A percentile compares a stretch with the other conserved stretches of the same genome.
phyloP scores from a whole-genome alignment of 306 rosid genomes.

The Boehmeria nivea region DNA sequence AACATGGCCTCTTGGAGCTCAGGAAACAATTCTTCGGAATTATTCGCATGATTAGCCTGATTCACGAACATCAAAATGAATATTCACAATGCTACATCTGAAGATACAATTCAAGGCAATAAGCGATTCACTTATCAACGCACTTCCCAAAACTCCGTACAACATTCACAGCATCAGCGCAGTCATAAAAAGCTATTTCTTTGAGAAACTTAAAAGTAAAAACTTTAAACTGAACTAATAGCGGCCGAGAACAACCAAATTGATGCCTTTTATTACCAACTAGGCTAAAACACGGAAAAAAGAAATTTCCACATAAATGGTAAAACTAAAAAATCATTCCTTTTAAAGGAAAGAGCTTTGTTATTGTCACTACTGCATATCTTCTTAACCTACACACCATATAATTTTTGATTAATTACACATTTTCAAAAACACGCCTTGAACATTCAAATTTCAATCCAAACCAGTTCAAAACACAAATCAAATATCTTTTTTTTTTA shows the following conservation, averaged over 20 bases:
- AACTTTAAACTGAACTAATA: background rate
- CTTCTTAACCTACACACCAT: no score
- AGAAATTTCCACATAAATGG: background rate
- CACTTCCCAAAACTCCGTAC: background rate
- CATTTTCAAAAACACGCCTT: no score
- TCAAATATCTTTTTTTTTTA: no score
- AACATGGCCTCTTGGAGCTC: conserved; percentile 65
- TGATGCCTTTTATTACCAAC: no score
- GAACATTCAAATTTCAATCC: background rate
- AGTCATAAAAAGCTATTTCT: background rate
- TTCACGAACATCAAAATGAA: conserved; percentile 21
- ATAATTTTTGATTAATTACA: no score
- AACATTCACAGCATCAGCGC: background rate
- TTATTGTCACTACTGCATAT: no score
- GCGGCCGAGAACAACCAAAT: no score
- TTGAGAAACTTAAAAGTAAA: background rate
- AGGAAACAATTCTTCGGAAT: conserved; percentile 39
- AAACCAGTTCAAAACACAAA: background rate
- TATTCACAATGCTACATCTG: conserved; percentile 5
- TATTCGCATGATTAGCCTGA: conserved; percentile 46
- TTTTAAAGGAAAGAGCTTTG: no score
- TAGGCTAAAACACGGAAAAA: conserved; percentile 4
- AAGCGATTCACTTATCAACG: no score
- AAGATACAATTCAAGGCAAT: background rate
- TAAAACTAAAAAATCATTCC: no score